Evolutionary conservation across 2,329 filamentous ascomycete species (phyloP).

Genomic region (Fusarium marasasianum): DNA sequence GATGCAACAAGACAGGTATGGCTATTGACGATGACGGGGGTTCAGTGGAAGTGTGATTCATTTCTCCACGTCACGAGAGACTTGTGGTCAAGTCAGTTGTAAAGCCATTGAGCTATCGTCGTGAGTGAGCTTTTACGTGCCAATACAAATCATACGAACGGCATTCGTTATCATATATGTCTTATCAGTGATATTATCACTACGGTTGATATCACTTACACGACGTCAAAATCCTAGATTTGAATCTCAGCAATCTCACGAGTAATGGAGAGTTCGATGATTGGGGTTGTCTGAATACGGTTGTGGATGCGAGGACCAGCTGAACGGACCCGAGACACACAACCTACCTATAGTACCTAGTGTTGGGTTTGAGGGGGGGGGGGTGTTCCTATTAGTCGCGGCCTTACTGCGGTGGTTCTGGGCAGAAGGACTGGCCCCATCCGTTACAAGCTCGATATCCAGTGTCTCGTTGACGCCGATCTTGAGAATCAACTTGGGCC

Average conservation of each 20-base stretch:
- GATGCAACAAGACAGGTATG: not conserved
- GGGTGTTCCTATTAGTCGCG: slow-evolving; percentile 37
- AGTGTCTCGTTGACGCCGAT: slow-evolving; percentile 46
- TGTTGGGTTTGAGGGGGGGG: slow-evolving; percentile 5
- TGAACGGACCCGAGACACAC: slow-evolving; percentile 22
- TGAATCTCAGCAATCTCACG: slow-evolving; percentile 12
- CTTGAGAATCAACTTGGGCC: slow-evolving; percentile 25
- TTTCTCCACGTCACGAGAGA: slow-evolving; percentile 2
- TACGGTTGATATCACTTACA: slow-evolving; percentile 6
- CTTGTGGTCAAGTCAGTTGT: not conserved
- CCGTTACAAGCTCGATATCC: slow-evolving; percentile 36
- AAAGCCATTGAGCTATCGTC: not conserved
- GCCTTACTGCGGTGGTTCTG: slow-evolving; percentile 45
- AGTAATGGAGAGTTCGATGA: slow-evolving; percentile 29
- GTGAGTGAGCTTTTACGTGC: not conserved
- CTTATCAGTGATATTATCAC: not conserved
- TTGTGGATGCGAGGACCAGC: slow-evolving; percentile 24
- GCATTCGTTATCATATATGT: not conserved
- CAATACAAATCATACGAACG: not conserved
- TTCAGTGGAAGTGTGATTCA: not conserved
- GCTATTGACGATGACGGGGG: slow-evolving; percentile 1
- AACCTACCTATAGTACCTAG: not conserved
- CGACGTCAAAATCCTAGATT: slow-evolving; percentile 2
- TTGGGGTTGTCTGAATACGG: slow-evolving; percentile 28
- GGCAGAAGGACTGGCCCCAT: slow-evolving; percentile 27